Evolutionary conservation across 768 basidiomycete genomes (phyloP).

Genomic region (Podaxis sp.): DNA sequence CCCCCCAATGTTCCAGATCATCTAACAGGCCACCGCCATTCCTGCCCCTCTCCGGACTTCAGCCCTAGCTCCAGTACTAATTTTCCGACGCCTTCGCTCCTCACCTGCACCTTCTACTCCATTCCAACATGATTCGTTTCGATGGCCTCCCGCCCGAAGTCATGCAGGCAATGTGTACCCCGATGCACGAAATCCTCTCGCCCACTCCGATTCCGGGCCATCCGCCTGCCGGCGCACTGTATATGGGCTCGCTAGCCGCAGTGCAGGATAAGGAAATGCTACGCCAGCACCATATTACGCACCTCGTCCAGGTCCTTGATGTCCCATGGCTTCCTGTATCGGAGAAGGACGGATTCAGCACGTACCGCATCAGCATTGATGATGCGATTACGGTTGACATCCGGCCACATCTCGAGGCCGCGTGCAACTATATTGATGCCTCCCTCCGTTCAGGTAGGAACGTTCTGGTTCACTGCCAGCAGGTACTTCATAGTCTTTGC

Average conservation of each 20-base stretch:
- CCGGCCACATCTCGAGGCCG: constrained; percentile 64
- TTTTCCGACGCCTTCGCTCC: background rate
- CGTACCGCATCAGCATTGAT: constrained; percentile 66
- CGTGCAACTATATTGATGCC: constrained; percentile 63
- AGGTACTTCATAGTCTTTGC: constrained; percentile 43
- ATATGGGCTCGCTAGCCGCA: constrained; percentile 66
- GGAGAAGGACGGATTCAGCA: constrained; percentile 46
- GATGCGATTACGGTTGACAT: constrained; percentile 63
- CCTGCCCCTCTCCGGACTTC: constrained; percentile 1
- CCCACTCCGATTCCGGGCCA: constrained; percentile 30
- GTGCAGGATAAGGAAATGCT: constrained; percentile 55
- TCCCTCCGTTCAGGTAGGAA: constrained; percentile 59
- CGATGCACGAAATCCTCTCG: constrained; percentile 72
- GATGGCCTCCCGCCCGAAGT: constrained; percentile 72
- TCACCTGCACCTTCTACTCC: background rate
- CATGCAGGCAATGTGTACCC: constrained; percentile 82
- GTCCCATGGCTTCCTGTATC: constrained; percentile 58
- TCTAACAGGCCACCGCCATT: background rate
- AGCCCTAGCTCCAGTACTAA: background rate
- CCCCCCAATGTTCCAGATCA: background rate
- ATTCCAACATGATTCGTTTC: constrained; percentile 69
- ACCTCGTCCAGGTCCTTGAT: constrained; percentile 68
- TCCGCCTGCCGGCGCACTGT: constrained; percentile 49
- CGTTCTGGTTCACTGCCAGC: constrained; percentile 79
- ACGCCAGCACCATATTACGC: constrained; percentile 45